Evolutionary conservation across 2,329 filamentous ascomycete species (phyloP).

Genomic region (Nothopassalora personata): DNA sequence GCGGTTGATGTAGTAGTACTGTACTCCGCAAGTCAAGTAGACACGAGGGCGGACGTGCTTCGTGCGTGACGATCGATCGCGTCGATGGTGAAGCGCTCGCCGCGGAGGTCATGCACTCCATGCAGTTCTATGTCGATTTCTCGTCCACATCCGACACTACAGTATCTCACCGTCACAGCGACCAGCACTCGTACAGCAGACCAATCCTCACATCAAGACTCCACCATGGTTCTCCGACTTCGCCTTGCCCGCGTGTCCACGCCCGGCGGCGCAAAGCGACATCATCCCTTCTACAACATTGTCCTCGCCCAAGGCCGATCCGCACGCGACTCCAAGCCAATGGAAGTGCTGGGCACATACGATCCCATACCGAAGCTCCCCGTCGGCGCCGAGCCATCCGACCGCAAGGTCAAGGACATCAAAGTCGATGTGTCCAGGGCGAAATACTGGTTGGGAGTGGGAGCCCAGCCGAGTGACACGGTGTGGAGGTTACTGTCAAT

Average conservation of each 20-base stretch:
- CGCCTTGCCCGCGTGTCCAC: conserved; percentile 84
- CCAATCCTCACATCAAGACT: not conserved
- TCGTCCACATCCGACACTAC: not conserved
- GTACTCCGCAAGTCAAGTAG: too few relatives aligned
- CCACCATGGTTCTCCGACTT: conserved; percentile 78
- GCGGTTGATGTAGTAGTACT: too few relatives aligned
- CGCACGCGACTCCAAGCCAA: conserved; percentile 77
- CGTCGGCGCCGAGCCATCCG: conserved; percentile 46
- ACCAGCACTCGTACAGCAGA: not conserved
- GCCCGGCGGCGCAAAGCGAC: conserved; percentile 53
- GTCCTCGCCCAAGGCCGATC: conserved; percentile 85
- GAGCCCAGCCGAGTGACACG: conserved; percentile 86
- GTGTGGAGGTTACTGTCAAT: conserved; percentile 81
- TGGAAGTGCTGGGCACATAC: conserved; percentile 79
- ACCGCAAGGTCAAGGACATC: conserved; percentile 82
- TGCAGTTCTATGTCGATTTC: too few relatives aligned
- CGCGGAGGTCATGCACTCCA: too few relatives aligned
- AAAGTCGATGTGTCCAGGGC: conserved; percentile 75
- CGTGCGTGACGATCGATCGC: too few relatives aligned
- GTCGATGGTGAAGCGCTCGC: too few relatives aligned
- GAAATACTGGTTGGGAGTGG: conserved; percentile 94
- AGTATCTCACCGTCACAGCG: not conserved
- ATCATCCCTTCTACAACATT: conserved; percentile 95
- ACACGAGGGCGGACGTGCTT: too few relatives aligned
- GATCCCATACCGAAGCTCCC: conserved; percentile 56